These are phyloP conservation scores for Geotrichum carabidarum DNA, from an alignment of 1,139 yeast species.

Conservation along the genomic window DNA sequence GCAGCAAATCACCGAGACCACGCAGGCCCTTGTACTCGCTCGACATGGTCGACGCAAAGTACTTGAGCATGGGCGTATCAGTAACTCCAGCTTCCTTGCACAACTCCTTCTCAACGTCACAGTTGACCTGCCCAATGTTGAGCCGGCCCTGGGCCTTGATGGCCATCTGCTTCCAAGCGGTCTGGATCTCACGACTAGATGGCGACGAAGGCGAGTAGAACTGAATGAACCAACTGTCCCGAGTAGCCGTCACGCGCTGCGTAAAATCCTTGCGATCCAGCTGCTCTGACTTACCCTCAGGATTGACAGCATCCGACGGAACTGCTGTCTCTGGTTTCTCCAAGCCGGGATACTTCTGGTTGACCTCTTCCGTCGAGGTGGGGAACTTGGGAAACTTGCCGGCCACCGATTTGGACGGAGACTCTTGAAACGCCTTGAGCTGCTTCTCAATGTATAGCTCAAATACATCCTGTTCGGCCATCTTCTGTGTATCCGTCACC, in stretches of 20 bases:
- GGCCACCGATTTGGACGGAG: background rate
- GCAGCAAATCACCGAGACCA: constrained; percentile 34
- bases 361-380: constrained; percentile 10
- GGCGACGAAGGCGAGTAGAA: constrained; percentile 41
- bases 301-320: constrained; percentile 18
- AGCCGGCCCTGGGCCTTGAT: constrained; percentile 32
- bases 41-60: constrained; percentile 33
- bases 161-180: constrained; percentile 41
- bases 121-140: constrained; percentile 42
- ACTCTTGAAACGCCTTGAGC: background rate
- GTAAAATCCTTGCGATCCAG: constrained; percentile 27
- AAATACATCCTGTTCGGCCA: constrained; percentile 3
- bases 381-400: constrained; percentile 15
- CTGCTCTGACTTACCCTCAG: constrained; percentile 26
- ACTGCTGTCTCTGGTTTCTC: background rate
- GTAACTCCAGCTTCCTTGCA: constrained; percentile 35
- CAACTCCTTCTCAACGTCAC: constrained; percentile 34
- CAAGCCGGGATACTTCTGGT: constrained; percentile 12
- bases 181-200: constrained; percentile 37
- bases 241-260: constrained; percentile 25
- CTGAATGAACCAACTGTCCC: constrained; percentile 41
- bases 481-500: constrained; percentile 23
- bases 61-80: constrained; percentile 34
- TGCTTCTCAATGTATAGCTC: constrained; percentile 5
- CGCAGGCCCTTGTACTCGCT: constrained; percentile 36